Percentiles rank a stretch among this genome's conserved stretches.
Conservation (phyloP, 176 grass and related monocot species). For the Alopecurus myosuroides region DNA sequence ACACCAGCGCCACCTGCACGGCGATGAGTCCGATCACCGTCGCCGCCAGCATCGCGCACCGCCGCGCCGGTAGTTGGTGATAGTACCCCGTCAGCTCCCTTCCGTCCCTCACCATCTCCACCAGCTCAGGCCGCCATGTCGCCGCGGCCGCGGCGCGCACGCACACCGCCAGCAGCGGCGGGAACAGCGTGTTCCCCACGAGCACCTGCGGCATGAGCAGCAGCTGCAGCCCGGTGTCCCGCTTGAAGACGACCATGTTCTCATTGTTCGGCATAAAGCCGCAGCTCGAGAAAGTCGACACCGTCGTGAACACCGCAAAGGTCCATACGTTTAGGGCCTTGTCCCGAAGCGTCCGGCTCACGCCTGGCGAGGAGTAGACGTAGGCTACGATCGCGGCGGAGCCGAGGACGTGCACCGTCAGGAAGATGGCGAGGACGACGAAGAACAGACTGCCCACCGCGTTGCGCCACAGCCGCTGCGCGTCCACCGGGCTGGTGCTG, state of each 20-base stretch:
- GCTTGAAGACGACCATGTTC: slow-evolving; percentile 54
- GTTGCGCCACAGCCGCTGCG: slow-evolving; percentile 12
- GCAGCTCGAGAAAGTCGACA: slow-evolving; percentile 64
- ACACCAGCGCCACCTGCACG: slow-evolving; percentile 28
- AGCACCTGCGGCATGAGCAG: slow-evolving; percentile 50
- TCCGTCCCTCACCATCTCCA: slow-evolving; percentile 9
- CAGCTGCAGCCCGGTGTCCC: slow-evolving; percentile 43
- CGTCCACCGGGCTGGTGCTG: neutral
- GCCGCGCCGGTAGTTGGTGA: slow-evolving; percentile 42
- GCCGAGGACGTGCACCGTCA: slow-evolving; percentile 28
- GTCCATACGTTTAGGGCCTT: slow-evolving; percentile 41
- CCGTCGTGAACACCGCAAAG: slow-evolving; percentile 57
- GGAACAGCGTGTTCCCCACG: slow-evolving; percentile 46
- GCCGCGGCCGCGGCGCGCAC: slow-evolving; percentile 35
- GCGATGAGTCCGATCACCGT: slow-evolving; percentile 24
- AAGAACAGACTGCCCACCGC: slow-evolving; percentile 26
- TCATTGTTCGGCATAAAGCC: slow-evolving; percentile 60
- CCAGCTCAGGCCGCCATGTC: slow-evolving; percentile 25
- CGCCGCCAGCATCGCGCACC: slow-evolving; percentile 37
- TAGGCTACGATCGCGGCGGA: slow-evolving; percentile 22
- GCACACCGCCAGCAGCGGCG: slow-evolving; percentile 34
- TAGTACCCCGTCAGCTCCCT: slow-evolving; percentile 20
- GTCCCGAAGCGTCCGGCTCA: slow-evolving; percentile 26
- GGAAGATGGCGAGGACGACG: slow-evolving; percentile 35
- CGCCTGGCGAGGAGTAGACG: slow-evolving; percentile 6